Evolutionary conservation across 1,139 yeast genomes (phyloP), one percentile per base, ranked within the genome.

Genomic region (Zygosaccharomyces pseudobailii): DNA sequence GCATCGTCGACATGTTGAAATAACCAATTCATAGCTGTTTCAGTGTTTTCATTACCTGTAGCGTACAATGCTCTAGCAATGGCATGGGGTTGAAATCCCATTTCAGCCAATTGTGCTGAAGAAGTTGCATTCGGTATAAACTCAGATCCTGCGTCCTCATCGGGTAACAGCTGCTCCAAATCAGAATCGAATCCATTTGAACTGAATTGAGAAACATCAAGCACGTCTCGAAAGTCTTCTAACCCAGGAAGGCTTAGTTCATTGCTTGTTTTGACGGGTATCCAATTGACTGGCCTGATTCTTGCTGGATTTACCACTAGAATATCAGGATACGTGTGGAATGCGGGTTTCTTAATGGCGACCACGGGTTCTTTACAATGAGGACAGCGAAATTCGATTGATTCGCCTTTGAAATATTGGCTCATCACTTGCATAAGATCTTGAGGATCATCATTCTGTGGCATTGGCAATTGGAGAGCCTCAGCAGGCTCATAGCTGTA

Each of bases 1-100:
- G 82, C 66, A 60, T 89, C 96, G 25, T 89, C 97, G 83, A 87
- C 80, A 60, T 90, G 96, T 24, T 76, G 84, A 62, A 90, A 83
- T 7, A 94, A 63, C 96, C 97, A 89, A 59, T 87, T 87, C 86
- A 87, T 83, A 0, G 97, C 96, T 4, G 74, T 75, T 56, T 92
- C 97, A 0, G 87, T 73, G 34, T 66, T 59, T 43, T 71, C 71
- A 58, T 87, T 89, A 0, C 89, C 94, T 0, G 95, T 87, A 34
- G 77, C 68, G 58, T 74, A 82, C 28, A 92, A 71, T 0, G 92
- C 96, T 58, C 82, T 80, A 30, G 73, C 71, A 37, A 84, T 75
- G 42, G 94, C 75, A 19, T 75, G 75, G 46, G 76, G 78, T 0
- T 92, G 79, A 65, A 92, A 92, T n/a, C 98, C 98, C 96, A 90